These are phyloP conservation scores for Aspergillus transmontanensis DNA, from an alignment of 2,329 filamentous ascomycete genomes.

Conservation along the genomic window DNA sequence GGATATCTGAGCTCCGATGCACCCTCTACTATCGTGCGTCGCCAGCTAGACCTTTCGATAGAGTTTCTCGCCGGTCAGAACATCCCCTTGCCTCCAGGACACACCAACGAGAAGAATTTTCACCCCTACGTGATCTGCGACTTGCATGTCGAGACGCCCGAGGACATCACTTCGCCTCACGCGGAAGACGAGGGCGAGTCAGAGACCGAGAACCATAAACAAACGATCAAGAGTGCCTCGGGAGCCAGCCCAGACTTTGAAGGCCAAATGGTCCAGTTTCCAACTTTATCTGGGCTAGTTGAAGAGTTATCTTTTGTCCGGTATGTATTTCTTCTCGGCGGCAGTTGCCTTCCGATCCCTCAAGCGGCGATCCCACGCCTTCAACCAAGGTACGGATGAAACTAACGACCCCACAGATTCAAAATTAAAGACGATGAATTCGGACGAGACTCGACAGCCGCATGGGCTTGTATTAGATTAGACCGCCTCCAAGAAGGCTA, in stretches of 20 bases:
- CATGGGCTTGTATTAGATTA: slow-evolving; percentile 86
- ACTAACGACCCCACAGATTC: slow-evolving; percentile 55
- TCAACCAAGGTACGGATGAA: background rate
- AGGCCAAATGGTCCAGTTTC: slow-evolving; percentile 62
- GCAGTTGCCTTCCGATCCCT: background rate
- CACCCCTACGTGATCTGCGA: slow-evolving; percentile 77
- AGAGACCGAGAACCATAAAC: slow-evolving; percentile 56
- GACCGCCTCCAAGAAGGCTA: slow-evolving; percentile 77
- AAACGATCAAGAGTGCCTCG: slow-evolving; percentile 57
- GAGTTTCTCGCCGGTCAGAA: slow-evolving; percentile 76
- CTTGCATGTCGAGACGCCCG: slow-evolving; percentile 72
- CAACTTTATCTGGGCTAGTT: slow-evolving; percentile 58
- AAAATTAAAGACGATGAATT: slow-evolving; percentile 87
- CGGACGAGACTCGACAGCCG: slow-evolving; percentile 74
- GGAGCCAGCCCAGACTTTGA: slow-evolving; percentile 68
- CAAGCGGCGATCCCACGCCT: background rate
- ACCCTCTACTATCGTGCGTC: slow-evolving; percentile 46
- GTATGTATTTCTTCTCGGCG: slow-evolving; percentile 52
- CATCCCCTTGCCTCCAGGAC: slow-evolving; percentile 65
- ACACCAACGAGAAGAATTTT: slow-evolving; percentile 60
- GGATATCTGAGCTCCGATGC: slow-evolving; percentile 61
- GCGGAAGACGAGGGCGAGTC: slow-evolving; percentile 51
- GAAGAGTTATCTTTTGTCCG: slow-evolving; percentile 73
- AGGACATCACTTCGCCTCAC: slow-evolving; percentile 47
- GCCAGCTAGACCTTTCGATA: slow-evolving; percentile 68